phyloP scores from a whole-genome alignment of 345 rosid genomes.

The Linum tenue region DNA sequence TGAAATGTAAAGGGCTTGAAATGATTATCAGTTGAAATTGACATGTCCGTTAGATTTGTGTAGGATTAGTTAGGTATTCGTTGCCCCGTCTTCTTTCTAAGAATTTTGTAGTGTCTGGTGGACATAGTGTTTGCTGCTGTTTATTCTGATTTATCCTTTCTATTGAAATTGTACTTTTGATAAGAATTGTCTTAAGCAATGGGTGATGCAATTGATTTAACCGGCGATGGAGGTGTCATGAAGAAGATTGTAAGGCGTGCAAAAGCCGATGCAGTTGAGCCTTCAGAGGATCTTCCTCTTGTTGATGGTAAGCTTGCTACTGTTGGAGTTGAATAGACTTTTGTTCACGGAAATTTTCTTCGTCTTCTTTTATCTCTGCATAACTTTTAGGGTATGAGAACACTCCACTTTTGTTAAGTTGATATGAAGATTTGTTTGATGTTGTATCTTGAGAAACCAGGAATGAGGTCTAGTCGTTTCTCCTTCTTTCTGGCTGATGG shows the following conservation, averaged over 20 bases:
- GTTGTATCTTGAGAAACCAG: too few relatives aligned
- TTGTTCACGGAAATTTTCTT: too few relatives aligned
- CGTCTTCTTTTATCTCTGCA: too few relatives aligned
- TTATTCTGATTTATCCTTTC: background rate
- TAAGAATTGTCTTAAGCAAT: conserved; percentile 24
- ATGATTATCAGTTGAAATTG: background rate
- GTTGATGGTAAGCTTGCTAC: conserved; percentile 55
- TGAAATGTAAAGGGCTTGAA: background rate
- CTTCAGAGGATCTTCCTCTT: conserved; percentile 71
- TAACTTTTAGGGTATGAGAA: too few relatives aligned
- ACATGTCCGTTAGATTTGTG: background rate
- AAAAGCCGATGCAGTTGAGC: conserved; percentile 51
- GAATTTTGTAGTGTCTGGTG: too few relatives aligned
- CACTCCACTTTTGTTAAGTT: too few relatives aligned
- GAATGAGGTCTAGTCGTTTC: too few relatives aligned
- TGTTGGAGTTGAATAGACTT: too few relatives aligned
- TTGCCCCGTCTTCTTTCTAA: too few relatives aligned
- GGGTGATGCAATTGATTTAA: conserved; percentile 59
- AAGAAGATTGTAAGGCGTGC: conserved; percentile 55
- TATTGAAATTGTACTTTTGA: background rate
- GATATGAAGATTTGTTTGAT: too few relatives aligned
- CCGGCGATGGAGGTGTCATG: conserved; percentile 73
- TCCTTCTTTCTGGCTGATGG: too few relatives aligned
- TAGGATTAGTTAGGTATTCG: background rate
- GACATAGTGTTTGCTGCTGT: background rate